phyloP scores from a whole-genome alignment of 1,284 basidiomycete genomes.

The Boletus semigastroideus region DNA sequence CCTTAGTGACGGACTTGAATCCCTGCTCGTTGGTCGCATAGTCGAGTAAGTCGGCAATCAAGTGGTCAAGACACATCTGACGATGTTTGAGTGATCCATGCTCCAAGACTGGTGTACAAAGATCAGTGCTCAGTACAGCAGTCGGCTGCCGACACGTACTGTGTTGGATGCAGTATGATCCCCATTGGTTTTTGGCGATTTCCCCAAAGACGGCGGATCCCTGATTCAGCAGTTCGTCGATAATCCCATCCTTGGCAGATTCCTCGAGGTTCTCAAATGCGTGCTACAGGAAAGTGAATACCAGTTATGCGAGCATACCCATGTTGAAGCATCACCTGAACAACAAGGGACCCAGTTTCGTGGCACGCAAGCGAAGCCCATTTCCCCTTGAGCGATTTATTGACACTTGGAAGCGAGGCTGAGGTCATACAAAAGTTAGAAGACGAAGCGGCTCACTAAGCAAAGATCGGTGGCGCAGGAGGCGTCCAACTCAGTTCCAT shows the following conservation, averaged over 20 bases:
- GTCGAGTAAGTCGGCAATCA: conserved; percentile 68
- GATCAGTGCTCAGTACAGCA: conserved; percentile 2
- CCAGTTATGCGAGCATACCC: neutral
- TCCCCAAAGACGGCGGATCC: conserved; percentile 65
- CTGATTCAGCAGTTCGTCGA: conserved; percentile 74
- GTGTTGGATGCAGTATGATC: conserved; percentile 80
- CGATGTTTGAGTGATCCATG: conserved; percentile 74
- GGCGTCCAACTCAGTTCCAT: conserved; percentile 83
- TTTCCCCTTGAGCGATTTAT: conserved; percentile 78
- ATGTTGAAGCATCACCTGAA: conserved; percentile 55
- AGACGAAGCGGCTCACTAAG: conserved; percentile 52
- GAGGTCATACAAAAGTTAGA: neutral
- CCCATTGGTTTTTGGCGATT: conserved; percentile 84
- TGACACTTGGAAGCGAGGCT: conserved; percentile 53
- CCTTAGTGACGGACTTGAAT: conserved; percentile 78
- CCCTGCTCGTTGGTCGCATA: conserved; percentile 80
- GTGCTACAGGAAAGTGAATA: conserved; percentile 47
- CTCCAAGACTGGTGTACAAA: conserved; percentile 51
- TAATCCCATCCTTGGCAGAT: conserved; percentile 76
- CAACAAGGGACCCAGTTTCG: conserved; percentile 81
- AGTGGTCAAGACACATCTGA: conserved; percentile 68
- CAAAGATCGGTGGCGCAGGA: conserved; percentile 80
- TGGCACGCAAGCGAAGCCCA: conserved; percentile 87
- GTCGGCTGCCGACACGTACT: conserved; percentile 46
- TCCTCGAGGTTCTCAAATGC: conserved; percentile 84